Percentiles rank a stretch among this genome's conserved stretches.
phyloP scores from a whole-genome alignment of 2,329 filamentous ascomycete genomes.

The Furcasterigmium sp. region DNA sequence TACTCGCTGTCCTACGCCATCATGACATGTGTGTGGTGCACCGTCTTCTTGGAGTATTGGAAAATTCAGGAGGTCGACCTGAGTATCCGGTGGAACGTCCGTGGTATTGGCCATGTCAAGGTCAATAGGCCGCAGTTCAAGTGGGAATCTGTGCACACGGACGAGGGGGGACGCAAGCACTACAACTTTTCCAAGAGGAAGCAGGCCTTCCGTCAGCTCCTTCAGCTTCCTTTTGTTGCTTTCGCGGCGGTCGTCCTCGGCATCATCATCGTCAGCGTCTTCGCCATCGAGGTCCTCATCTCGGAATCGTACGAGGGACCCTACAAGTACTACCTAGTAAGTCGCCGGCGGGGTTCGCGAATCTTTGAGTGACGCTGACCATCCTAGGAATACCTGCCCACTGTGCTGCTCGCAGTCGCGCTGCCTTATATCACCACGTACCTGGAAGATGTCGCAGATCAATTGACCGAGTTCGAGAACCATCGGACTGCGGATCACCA shows the following conservation, averaged over 20 bases:
- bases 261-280: conserved; percentile 62
- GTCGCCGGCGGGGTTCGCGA: conserved; percentile 13
- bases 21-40: conserved; percentile 63
- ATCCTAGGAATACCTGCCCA: conserved; percentile 63
- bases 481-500: conserved; percentile 66
- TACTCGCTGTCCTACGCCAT: conserved; percentile 68
- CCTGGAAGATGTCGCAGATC: conserved; percentile 57
- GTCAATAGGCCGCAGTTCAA: conserved; percentile 59
- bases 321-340: conserved; percentile 58
- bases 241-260: conserved; percentile 55
- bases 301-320: conserved; percentile 69
- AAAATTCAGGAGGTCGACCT: conserved; percentile 70
- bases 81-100: conserved; percentile 66
- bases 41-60: conserved; percentile 75
- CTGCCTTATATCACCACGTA: conserved; percentile 60
- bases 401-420: conserved; percentile 61
- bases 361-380: conserved; percentile 3
- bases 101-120: conserved; percentile 62
- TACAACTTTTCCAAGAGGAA: conserved; percentile 61
- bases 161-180: conserved; percentile 58
- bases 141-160: conserved; percentile 55
- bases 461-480: conserved; percentile 67
- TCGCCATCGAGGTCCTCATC: conserved; percentile 70
- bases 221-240: conserved; percentile 65
- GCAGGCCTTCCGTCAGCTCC: conserved; percentile 58